Percentiles rank a stretch among this genome's conserved stretches.
phyloP scores from a whole-genome alignment of 2,329 filamentous ascomycete species.

The Polytolypa hystricis region DNA sequence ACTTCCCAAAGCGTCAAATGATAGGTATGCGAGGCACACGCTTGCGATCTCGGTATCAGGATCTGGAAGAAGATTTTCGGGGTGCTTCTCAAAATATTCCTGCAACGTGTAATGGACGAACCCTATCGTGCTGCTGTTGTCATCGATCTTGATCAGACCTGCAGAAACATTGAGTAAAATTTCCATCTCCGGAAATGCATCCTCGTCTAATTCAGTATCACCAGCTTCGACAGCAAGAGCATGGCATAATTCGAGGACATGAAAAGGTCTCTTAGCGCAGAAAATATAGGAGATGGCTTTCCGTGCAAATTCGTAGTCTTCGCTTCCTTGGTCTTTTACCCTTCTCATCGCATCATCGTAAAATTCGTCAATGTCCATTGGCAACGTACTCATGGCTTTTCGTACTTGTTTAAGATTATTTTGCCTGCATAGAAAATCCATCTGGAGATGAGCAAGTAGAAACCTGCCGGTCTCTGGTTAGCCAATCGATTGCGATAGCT shows the following conservation, averaged over 20 bases:
- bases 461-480: conserved; percentile 4
- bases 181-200: conserved; percentile 4
- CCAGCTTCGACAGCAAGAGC: conserved; percentile 8
- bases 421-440: conserved; percentile 3
- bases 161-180: conserved; percentile 8
- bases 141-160: conserved; percentile 10
- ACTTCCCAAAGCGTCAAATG: conserved; percentile 10
- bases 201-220: conserved; percentile 3
- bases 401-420: conserved; percentile 3
- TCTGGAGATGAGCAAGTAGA: conserved; percentile 6
- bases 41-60: conserved; percentile 9
- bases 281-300: conserved; percentile 4
- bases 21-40: conserved; percentile 15
- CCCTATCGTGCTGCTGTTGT: conserved; percentile 7
- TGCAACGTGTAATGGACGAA: conserved; percentile 14
- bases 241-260: conserved; percentile 8
- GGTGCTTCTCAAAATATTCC: conserved; percentile 12
- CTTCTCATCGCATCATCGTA: neutral
- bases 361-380: conserved; percentile 1
- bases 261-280: conserved; percentile 5
- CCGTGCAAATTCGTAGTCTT: conserved; percentile 2
- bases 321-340: neutral
- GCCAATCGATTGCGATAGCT: neutral
- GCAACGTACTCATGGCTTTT: neutral
- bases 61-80: conserved; percentile 10